Evolutionary conservation across 257 asterid genomes (phyloP), one percentile per base, ranked within the genome.

Genomic region (Solanum pennellii): DNA sequence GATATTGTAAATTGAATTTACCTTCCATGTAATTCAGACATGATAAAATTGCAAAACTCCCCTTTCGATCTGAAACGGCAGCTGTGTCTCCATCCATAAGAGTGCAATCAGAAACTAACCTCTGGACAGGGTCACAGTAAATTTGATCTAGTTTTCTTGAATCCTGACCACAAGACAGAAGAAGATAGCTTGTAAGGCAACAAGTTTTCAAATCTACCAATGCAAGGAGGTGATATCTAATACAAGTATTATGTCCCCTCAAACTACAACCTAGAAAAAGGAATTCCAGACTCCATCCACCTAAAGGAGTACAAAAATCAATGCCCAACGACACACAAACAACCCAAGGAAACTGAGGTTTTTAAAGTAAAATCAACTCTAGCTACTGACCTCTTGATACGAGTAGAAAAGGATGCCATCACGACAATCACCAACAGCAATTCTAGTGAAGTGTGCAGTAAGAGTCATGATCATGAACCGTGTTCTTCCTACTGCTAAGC

Each of bases 351-450:
- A 59, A 23, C 33, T 12, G 27, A 72, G 25, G 62, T 25, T 65
- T 76, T 35, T 18, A 8, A 23, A 13, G 88, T 72, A 65, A 59
- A 75, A 90, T 79, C 65, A 71, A 86, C 82, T 47, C 25, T 31
- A 73, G 85, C 87, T 82, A 89, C 97, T 86, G 86, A 95, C 99
- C 96, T 97, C 99, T 82, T 90, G 97, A 90, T 93, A 97, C 9
- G 94, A 89, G 90, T 93, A 97, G 91, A 95, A 97, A 73, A 97
- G 97, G 89, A 97, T 88, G 56, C 99, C 99, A 89, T 97, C 99
- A 41, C 99, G 98, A 88, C 99, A 94, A 91, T 97, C 99, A 84
- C 99, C 99, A 72, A 97, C 99, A 90, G 98, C 98, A 90, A 97
- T 97, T 94, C 97, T 97, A 75, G 95, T 94, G 90, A 93, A 93